Percentiles rank a stretch among this genome's conserved stretches.
phyloP scores from a whole-genome alignment of 192 early-diverging fungal species.

The Gaertneriomyces sp. region DNA sequence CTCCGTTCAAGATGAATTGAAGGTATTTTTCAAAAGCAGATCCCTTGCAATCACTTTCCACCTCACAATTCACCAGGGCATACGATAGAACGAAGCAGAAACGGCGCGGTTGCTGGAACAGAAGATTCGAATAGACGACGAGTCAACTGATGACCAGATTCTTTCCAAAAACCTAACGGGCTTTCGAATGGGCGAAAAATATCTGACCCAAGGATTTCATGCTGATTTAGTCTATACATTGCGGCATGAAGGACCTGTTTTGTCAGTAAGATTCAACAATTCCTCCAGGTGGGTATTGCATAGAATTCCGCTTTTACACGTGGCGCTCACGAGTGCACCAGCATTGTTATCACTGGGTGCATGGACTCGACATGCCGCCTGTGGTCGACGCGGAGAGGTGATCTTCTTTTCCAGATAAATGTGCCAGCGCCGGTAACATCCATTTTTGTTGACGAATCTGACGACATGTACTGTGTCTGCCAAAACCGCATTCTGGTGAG shows the following conservation, averaged over 20 bases:
- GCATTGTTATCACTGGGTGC: conserved; percentile 53
- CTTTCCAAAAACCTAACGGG: conserved; percentile 28
- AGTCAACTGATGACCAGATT: conserved; percentile 37
- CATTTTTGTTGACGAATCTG: conserved; percentile 30
- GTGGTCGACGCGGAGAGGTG: conserved; percentile 54
- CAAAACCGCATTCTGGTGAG: conserved; percentile 47
- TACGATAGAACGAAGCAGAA: conserved; percentile 24
- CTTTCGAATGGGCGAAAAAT: conserved; percentile 42
- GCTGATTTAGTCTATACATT: conserved; percentile 53
- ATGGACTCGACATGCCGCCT: conserved; percentile 53
- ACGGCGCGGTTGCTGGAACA: conserved; percentile 25
- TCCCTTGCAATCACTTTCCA: background rate
- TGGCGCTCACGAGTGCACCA: conserved; percentile 11
- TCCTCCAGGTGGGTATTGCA: conserved; percentile 38
- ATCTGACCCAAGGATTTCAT: conserved; percentile 40
- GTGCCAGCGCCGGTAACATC: conserved; percentile 42
- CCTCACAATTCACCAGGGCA: conserved; percentile 9
- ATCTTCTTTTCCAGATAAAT: conserved; percentile 63
- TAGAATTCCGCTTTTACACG: too few relatives aligned
- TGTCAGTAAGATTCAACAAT: conserved; percentile 41
- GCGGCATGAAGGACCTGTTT: conserved; percentile 54
- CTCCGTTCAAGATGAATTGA: conserved; percentile 35
- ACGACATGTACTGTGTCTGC: conserved; percentile 41
- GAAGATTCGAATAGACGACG: conserved; percentile 41
- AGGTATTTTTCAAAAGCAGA: conserved; percentile 22